Conservation (phyloP, 2,329 filamentous ascomycete genomes). For the Pseudocercospora eumusae region DNA sequence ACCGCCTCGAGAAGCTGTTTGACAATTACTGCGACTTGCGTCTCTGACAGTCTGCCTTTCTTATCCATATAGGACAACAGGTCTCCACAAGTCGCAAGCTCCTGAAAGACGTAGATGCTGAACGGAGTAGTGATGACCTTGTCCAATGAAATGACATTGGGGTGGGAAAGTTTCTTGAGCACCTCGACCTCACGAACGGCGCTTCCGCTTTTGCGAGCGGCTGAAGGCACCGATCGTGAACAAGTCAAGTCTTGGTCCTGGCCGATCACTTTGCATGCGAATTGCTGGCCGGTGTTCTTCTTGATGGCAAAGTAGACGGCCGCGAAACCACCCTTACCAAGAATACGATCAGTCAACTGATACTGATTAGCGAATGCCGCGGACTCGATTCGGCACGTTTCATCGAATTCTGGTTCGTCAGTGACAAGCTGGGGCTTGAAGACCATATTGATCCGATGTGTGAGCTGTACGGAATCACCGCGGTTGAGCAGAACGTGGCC, state of each 20-base stretch:
- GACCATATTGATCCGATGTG: conserved; percentile 36
- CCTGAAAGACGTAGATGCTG: conserved; percentile 63
- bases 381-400: conserved; percentile 10
- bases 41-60: conserved; percentile 51
- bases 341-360: conserved; percentile 50
- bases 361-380: conserved; percentile 52
- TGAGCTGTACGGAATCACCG: conserved; percentile 45
- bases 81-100: conserved; percentile 61
- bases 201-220: conserved; percentile 4
- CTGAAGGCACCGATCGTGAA: neutral
- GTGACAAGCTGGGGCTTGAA: conserved; percentile 19
- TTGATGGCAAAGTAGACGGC: conserved; percentile 59
- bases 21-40: conserved; percentile 57
- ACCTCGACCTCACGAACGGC: conserved; percentile 49
- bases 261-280: conserved; percentile 67
- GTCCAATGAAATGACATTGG: conserved; percentile 61
- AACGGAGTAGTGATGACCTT: conserved; percentile 57
- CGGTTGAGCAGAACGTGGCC: conserved; percentile 47
- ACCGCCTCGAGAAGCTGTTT: conserved; percentile 59
- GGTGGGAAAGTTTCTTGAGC: conserved; percentile 57
- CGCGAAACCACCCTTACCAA: conserved; percentile 59
- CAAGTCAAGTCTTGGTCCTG: neutral
- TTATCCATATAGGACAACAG: conserved; percentile 60
- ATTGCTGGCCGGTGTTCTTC: conserved; percentile 55
- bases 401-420: conserved; percentile 10